Conservation (phyloP, 225 moss, liverwort and hornwort genomes). For the Climacium dendroides region DNA sequence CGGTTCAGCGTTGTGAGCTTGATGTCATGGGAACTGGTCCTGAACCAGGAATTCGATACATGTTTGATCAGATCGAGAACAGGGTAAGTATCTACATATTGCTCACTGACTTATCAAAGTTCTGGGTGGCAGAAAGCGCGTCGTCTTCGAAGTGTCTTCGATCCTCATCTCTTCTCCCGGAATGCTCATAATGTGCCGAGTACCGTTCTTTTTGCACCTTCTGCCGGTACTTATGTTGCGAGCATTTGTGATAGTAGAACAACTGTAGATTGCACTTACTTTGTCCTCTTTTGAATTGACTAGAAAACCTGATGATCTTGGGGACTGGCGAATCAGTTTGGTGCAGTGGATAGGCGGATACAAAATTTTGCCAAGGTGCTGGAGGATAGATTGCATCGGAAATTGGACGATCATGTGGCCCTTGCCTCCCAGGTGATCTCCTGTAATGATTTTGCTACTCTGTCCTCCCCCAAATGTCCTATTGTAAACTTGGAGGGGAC, state of each 20-base stretch:
- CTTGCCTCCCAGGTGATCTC: slow-evolving; percentile 63
- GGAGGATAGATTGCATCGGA: slow-evolving; percentile 35
- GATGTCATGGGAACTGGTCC: slow-evolving; percentile 37
- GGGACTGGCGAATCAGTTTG: slow-evolving; percentile 30
- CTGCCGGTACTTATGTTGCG: neutral
- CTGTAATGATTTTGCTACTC: neutral
- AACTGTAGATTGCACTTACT: neutral
- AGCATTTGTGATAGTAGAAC: neutral
- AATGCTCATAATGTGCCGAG: neutral
- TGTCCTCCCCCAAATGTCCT: neutral
- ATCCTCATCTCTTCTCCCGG: neutral
- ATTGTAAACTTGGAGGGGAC: neutral
- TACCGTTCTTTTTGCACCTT: neutral
- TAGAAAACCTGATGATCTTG: neutral
- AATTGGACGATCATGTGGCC: slow-evolving; percentile 55
- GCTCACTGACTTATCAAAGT: neutral
- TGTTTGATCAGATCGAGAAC: slow-evolving; percentile 56
- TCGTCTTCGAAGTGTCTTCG: neutral
- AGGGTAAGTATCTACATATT: slow-evolving; percentile 24
- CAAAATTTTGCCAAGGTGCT: slow-evolving; percentile 49
- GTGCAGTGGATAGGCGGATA: slow-evolving; percentile 45
- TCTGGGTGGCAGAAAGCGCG: neutral
- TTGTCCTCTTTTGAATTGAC: neutral
- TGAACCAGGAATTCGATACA: slow-evolving; percentile 50
- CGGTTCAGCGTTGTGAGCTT: slow-evolving; percentile 49